These are phyloP conservation scores for Sabuloglossum arenarium DNA, from an alignment of 495 filamentous ascomycete species.

Conservation along the genomic window DNA sequence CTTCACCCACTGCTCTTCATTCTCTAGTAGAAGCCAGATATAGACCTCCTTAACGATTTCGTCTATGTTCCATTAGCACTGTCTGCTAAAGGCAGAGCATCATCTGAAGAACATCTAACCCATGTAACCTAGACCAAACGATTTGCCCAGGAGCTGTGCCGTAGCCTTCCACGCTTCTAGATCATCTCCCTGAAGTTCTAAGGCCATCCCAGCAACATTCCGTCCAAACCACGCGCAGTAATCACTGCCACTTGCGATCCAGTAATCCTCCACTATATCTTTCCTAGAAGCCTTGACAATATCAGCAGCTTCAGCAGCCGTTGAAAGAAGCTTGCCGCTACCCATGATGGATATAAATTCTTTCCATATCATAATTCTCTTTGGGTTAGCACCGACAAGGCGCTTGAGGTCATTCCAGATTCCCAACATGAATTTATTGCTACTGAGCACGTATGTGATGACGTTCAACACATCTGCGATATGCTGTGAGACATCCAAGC, in stretches of 20 bases:
- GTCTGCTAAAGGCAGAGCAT: neutral
- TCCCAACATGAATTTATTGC: constrained; percentile 27
- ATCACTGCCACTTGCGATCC: constrained; percentile 42
- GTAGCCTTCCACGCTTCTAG: constrained; percentile 30
- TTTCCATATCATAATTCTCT: constrained; percentile 37
- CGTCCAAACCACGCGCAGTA: constrained; percentile 61
- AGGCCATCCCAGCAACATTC: constrained; percentile 36
- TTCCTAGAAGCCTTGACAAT: constrained; percentile 18
- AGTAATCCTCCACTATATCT: constrained; percentile 16
- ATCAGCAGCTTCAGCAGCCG: constrained; percentile 55
- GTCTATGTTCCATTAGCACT: constrained; percentile 23
- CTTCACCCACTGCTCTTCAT: constrained; percentile 6
- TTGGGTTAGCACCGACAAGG: constrained; percentile 17
- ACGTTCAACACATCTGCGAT: constrained; percentile 24
- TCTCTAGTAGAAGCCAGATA: constrained; percentile 22
- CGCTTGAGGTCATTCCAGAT: constrained; percentile 29
- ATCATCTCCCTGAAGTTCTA: constrained; percentile 17
- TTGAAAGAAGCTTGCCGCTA: constrained; percentile 47
- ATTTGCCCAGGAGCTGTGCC: constrained; percentile 39
- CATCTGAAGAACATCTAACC: constrained; percentile 26
- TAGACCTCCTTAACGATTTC: constrained; percentile 30
- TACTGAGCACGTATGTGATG: constrained; percentile 32
- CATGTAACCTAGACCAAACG: constrained; percentile 50
- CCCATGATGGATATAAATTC: constrained; percentile 44
- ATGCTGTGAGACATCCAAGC: constrained; percentile 17